Base-by-base conservation (phyloP, 345 rosid species). In the Kernera saxatilis region DNA sequence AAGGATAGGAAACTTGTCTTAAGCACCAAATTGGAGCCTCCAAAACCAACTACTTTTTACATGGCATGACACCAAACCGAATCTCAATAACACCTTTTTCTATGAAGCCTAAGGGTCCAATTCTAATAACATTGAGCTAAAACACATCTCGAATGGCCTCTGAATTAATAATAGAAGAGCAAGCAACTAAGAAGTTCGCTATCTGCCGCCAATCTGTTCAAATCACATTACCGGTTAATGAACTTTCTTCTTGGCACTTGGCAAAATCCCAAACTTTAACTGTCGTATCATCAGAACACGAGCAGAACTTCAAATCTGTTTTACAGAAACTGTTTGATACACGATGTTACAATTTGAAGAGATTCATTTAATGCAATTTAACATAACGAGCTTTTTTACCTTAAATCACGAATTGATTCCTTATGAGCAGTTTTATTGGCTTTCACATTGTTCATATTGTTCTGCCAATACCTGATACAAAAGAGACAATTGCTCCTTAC, bases 201-300 rank as follows among this genome's bases (percentile, higher is more conserved):
- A 67, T 58, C 29, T 11, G 40, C 55, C 21, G 37, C 19, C 23
- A 46, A 71, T 32, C 29, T 71, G 55, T 49, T 71, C 64, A 50
- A 74, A 55, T 74, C 80, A 88, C 97, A 80, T 91, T 91, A 94
- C 98, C 99, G 58, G 91, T 86, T 70, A 94, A 79, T 35, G 92
- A 87, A 21, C 90, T 81, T 85, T 91, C 99, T 73, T 91, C 99
- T 71, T 87, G 90, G 84, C 93, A 94, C 75, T 84, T 81, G 53
- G 98, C 91, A 77, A 94, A 94, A 80, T 94, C 99, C 98, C 99
- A 94, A 45, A 94, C 93, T 84, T 91, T 94, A 55, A 94, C 97
- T 56, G 97, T 89, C 22, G 92, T 89, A 79, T 94, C 99, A 77
- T 94, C 99, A 57, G 98, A 94, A 73, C 99, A 91, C 43, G 99